phyloP scores from a whole-genome alignment of 306 rosid genomes.

The Vachellia collinsii region DNA sequence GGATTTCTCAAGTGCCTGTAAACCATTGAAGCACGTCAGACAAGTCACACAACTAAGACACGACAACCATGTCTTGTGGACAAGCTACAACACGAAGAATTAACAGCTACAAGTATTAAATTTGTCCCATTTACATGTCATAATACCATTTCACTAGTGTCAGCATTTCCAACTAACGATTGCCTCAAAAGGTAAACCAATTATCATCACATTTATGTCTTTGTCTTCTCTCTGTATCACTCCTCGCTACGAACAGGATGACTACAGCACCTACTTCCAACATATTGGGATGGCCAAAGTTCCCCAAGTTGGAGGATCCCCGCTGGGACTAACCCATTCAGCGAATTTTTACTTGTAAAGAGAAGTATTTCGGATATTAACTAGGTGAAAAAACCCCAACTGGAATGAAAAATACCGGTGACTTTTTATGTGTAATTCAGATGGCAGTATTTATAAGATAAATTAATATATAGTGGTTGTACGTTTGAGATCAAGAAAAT shows the following conservation, averaged over 20 bases:
- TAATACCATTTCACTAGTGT: background rate
- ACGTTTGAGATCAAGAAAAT: slow-evolving; percentile 28
- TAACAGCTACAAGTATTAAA: background rate
- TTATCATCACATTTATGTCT: background rate
- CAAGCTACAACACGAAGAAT: slow-evolving; percentile 6
- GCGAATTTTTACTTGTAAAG: background rate
- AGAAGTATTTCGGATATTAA: slow-evolving; percentile 3
- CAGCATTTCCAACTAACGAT: background rate
- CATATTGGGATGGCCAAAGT: background rate
- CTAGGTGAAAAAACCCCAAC: background rate
- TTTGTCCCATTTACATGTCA: background rate
- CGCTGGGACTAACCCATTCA: background rate
- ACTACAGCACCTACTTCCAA: background rate
- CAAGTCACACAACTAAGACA: background rate
- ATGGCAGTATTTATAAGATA: background rate
- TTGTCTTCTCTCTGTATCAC: background rate
- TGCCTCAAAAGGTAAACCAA: background rate
- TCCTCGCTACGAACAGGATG: background rate
- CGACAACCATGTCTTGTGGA: background rate
- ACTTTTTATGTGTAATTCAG: slow-evolving; percentile 10
- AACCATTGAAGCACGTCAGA: slow-evolving; percentile 12
- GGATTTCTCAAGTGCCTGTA: slow-evolving; percentile 90
- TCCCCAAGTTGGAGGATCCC: background rate
- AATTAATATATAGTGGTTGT: background rate
- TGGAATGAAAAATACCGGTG: slow-evolving; percentile 24